Base-by-base conservation (phyloP, 768 basidiomycete species). In the Trametes sanguinea region DNA sequence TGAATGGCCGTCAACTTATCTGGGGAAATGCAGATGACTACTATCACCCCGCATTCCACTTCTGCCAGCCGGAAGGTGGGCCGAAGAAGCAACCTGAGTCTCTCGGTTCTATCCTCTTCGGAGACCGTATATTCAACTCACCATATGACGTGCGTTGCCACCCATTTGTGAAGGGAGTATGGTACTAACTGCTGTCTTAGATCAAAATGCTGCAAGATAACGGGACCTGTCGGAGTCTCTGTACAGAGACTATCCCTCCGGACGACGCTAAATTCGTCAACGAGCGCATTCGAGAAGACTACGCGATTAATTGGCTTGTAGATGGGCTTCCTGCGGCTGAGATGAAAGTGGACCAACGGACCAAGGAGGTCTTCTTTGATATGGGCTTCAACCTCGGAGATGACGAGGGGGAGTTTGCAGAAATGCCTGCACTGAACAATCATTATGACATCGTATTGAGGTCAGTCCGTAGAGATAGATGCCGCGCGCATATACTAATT, bases 291-390 rank as follows among this genome's bases (percentile, higher is more conserved):
- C 81, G 83, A 46, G 95, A 98, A 72, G 91, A 94, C 70, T 97
- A 98, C 69, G 91, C 92, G 1, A 77, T 97, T 57, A 97, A 97
- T 69, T 96, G 95, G 90, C 87, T 98, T 35, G 79, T 98, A 43
- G 96, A 98, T 68, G 95, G 95, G 11, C 81, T 98, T 32, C 96
- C 95, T 2, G 92, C 91, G 6, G 92, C 93, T 14, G 94, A 97
- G 76, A 92, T 94, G 89, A 95, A 93, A 75, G 76, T 80, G 39
- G 94, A 97, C 72, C 69, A 77, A 47, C 83, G 88, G 67, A 92
- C 85, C 2, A 83, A 85, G n/a, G 93, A 96, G 42, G 70, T 89
- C 13, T 98, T 96, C 76, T 94, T 89, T 69, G 95, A 96, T 76
- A 89, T 93, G 78, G 91, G 95, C 0, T 98, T 98, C 78, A 94